Evolutionary conservation across 2,329 filamentous ascomycete genomes (phyloP).

Genomic region (Chaetomium olivaceum): DNA sequence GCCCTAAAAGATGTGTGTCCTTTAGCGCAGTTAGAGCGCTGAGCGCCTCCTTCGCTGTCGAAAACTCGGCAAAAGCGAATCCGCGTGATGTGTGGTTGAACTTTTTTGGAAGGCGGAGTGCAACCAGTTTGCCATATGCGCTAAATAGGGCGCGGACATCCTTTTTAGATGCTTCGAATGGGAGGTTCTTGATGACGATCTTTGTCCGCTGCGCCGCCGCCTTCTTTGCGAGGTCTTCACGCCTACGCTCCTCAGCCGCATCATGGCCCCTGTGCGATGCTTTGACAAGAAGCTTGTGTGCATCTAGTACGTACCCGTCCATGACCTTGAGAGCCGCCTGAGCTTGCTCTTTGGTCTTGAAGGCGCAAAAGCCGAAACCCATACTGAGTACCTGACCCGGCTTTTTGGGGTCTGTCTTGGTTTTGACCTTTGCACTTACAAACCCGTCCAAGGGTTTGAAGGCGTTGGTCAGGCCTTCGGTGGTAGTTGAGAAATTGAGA

Average conservation of each 20-base stretch:
- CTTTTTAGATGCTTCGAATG: constrained; percentile 92
- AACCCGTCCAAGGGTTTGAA: constrained; percentile 87
- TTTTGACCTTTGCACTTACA: constrained; percentile 86
- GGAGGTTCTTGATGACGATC: constrained; percentile 96
- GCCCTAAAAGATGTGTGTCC: constrained; percentile 90
- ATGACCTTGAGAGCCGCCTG: constrained; percentile 79
- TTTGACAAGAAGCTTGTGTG: constrained; percentile 81
- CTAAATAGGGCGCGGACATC: constrained; percentile 84
- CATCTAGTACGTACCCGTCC: constrained; percentile 85
- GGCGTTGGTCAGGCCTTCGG: constrained; percentile 69
- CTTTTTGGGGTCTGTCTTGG: constrained; percentile 88
- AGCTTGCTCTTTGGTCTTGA: constrained; percentile 74
- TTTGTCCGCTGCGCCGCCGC: constrained; percentile 76
- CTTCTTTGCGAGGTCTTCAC: constrained; percentile 82
- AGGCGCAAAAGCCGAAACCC: constrained; percentile 96
- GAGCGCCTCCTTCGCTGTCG: constrained; percentile 81
- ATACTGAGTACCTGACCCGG: constrained; percentile 87
- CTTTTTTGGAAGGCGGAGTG: constrained; percentile 92
- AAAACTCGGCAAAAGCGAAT: constrained; percentile 96
- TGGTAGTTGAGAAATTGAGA: constrained; percentile 87
- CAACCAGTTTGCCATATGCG: constrained; percentile 87
- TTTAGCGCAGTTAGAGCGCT: constrained; percentile 89
- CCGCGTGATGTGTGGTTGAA: constrained; percentile 86
- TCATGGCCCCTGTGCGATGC: constrained; percentile 85
- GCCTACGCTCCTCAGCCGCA: constrained; percentile 81